Evolutionary conservation across 2,329 filamentous ascomycete species (phyloP).

Genomic region (Stemphylium lycopersici): DNA sequence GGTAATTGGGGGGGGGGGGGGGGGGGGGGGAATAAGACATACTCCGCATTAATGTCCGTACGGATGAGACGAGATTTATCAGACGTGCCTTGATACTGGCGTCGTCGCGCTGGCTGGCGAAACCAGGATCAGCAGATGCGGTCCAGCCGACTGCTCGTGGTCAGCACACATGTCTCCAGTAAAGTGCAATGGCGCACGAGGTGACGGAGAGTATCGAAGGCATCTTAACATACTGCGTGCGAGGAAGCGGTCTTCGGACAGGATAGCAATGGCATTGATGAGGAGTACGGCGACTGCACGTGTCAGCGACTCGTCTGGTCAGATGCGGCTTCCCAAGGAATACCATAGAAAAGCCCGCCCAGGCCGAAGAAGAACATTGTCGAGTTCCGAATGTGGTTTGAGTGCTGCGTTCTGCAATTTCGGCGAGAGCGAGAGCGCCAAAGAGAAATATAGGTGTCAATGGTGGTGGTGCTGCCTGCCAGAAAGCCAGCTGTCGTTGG

Average conservation of each 20-base stretch:
- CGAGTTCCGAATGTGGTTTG: neutral
- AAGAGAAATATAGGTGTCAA: neutral
- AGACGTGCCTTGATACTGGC: slow-evolving; percentile 84
- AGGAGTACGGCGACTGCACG: slow-evolving; percentile 77
- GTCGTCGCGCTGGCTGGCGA: slow-evolving; percentile 73
- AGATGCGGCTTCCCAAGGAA: slow-evolving; percentile 1
- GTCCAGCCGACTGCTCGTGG: slow-evolving; percentile 77
- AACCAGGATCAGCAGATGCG: slow-evolving; percentile 71
- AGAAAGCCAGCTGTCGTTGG: slow-evolving; percentile 32
- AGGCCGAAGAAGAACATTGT: slow-evolving; percentile 73
- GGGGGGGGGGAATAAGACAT: too few relatives aligned
- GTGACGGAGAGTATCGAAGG: neutral
- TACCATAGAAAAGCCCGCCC: slow-evolving; percentile 76
- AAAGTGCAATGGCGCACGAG: neutral
- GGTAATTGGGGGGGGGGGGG: neutral
- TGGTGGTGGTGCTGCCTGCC: slow-evolving; percentile 21
- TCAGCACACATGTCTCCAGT: slow-evolving; percentile 7
- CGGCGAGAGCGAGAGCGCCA: neutral
- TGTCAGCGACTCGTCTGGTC: slow-evolving; percentile 22
- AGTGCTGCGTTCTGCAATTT: neutral
- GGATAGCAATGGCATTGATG: slow-evolving; percentile 90
- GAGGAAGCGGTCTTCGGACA: slow-evolving; percentile 94
- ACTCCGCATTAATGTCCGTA: slow-evolving; percentile 94
- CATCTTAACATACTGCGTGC: slow-evolving; percentile 68
- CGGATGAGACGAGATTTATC: slow-evolving; percentile 87